A percentile compares a stretch with the other conserved stretches of the same genome.
Evolutionary conservation across 2,329 filamentous ascomycete genomes (phyloP).

Genomic region (Aspergillus pseudonomiae): DNA sequence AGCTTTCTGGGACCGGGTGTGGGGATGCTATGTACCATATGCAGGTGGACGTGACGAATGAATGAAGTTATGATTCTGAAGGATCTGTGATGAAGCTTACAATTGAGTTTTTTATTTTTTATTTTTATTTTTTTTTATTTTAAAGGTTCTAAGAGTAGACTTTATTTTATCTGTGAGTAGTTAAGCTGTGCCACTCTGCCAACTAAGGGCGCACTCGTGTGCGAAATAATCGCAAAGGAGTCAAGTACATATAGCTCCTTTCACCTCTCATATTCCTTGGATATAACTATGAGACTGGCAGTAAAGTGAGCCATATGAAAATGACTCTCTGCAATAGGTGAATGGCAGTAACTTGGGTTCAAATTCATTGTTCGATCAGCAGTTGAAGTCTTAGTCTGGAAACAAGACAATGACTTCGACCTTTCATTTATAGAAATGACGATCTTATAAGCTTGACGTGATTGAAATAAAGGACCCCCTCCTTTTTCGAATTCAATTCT

Average conservation of each 20-base stretch:
- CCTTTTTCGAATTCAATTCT: neutral
- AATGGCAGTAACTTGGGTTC: neutral
- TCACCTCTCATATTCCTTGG: neutral
- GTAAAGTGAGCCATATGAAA: neutral
- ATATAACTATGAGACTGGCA: neutral
- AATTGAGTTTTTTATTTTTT: neutral
- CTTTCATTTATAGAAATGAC: neutral
- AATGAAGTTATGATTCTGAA: neutral
- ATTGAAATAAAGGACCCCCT: neutral
- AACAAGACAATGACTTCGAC: neutral
- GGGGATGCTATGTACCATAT: conserved; percentile 8
- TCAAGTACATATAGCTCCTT: neutral
- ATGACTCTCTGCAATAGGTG: neutral
- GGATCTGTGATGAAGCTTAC: neutral
- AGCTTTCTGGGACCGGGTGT: conserved; percentile 14
- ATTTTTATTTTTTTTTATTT: too few relatives aligned
- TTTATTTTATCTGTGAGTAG: neutral
- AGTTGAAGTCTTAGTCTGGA: neutral
- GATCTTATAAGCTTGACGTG: neutral
- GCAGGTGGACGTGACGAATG: conserved; percentile 1
- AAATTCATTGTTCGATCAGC: neutral
- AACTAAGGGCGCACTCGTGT: neutral
- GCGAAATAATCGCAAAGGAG: neutral
- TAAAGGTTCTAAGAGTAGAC: neutral
- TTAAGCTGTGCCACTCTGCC: neutral